Base-by-base conservation (phyloP, 257 asterid genomes). In the Cinchona pubescens region DNA sequence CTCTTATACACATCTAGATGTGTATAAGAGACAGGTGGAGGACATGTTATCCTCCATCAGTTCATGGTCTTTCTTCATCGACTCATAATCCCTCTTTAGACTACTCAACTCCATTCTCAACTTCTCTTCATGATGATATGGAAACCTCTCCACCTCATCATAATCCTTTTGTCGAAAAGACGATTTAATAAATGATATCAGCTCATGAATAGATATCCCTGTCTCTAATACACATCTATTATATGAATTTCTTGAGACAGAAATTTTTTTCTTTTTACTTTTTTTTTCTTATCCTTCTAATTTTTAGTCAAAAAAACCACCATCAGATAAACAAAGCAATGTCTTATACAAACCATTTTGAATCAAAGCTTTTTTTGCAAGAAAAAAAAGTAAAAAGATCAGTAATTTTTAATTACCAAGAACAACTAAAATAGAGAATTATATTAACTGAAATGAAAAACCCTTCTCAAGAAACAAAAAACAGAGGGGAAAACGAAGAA, bases 81-180 rank as follows among this genome's bases (percentile, higher is more conserved):
- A 58, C 46, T 65, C 80, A 5, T 59, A 49, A 19, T 80, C 80
- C 30, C 48, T 58, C 49, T 27, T 67, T 5, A 80, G 86, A 23
- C 45, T 79, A 38, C 76, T 72, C n/a, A 80, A 40, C 81, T 86
- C 83, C 8, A 13, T 5, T 59, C 75, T 67, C 76, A 67, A 34
- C 3, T 43, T 65, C 12, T 76, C 75, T 62, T 85, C 88, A 2
- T 83, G 84, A 27, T n/a, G 66, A 76, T 38, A 71, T 71, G 85
- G 23, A 3, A 78, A 48, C 3, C 43, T 67, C 59, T 79, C 82
- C 1, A 85, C 86, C 51, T 79, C 76, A 48, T 70, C 30, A 56
- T 62, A 79, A 14, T 82, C 82, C 25, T 79, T 37, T n/a, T 65
- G 62, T 30, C 55, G 74, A 71, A 82, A 80, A 1, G 91, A 74